Evolutionary conservation across 495 filamentous ascomycete species (phyloP).

Genomic region (Melanomma pulvis-pyrius): DNA sequence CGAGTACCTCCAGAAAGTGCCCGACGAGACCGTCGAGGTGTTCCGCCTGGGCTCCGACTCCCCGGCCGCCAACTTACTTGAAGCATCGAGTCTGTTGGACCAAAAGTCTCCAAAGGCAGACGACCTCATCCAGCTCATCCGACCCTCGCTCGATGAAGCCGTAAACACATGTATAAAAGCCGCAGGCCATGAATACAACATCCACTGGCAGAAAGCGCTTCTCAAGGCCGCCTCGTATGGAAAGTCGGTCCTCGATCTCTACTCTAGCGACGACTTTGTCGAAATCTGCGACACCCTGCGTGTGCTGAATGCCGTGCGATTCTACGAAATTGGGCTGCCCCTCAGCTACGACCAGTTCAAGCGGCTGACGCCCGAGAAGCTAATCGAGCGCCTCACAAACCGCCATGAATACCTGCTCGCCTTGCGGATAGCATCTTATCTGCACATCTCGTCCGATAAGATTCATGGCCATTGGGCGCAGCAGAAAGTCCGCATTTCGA

Average conservation of each 20-base stretch:
- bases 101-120: constrained; percentile 95
- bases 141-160: constrained; percentile 80
- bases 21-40: constrained; percentile 83
- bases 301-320: constrained; percentile 87
- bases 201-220: constrained; percentile 91
- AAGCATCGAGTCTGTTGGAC: constrained; percentile 89
- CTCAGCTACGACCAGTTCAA: constrained; percentile 91
- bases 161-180: constrained; percentile 91
- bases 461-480: constrained; percentile 98
- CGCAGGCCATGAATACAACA: constrained; percentile 85
- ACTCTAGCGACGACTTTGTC: constrained; percentile 97
- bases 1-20: constrained; percentile 93
- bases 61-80: constrained; percentile 84
- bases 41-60: constrained; percentile 85
- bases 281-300: constrained; percentile 95
- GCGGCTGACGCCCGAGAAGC: constrained; percentile 81
- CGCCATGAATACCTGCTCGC: constrained; percentile 91
- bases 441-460: constrained; percentile 80
- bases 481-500: constrained; percentile 83
- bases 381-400: constrained; percentile 83
- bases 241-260: constrained; percentile 94
- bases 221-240: constrained; percentile 95
- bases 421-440: constrained; percentile 83
- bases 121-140: constrained; percentile 93
- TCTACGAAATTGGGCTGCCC: constrained; percentile 86